phyloP scores from a whole-genome alignment of 345 rosid species.

The Gossypium longicalyx region DNA sequence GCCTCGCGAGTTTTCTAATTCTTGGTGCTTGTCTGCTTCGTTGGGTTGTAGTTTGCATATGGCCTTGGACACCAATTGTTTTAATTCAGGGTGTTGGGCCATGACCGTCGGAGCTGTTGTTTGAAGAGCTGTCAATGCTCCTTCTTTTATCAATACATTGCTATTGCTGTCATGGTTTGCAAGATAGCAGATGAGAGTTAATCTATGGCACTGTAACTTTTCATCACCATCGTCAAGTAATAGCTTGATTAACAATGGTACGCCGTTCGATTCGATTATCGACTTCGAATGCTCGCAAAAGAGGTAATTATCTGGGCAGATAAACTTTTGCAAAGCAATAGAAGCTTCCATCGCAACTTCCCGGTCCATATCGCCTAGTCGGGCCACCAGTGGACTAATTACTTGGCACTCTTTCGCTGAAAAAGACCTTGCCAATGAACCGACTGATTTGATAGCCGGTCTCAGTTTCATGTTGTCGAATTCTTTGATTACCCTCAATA shows the following conservation, averaged over 20 bases:
- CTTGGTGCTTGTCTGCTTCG: neutral
- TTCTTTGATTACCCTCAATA: conserved; percentile 3
- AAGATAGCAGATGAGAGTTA: conserved; percentile 25
- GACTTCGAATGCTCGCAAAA: conserved; percentile 44
- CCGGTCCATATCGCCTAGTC: conserved; percentile 38
- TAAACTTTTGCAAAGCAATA: conserved; percentile 60
- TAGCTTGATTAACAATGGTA: conserved; percentile 52
- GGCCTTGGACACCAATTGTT: conserved; percentile 52
- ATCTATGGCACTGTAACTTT: conserved; percentile 21
- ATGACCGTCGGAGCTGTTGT: conserved; percentile 43
- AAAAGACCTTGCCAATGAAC: conserved; percentile 78
- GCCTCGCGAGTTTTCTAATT: neutral
- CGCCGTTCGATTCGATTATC: conserved; percentile 22
- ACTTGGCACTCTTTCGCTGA: conserved; percentile 71
- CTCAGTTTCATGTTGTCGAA: neutral
- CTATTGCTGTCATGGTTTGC: conserved; percentile 49
- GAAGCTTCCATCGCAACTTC: conserved; percentile 71
- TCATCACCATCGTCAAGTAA: conserved; percentile 38
- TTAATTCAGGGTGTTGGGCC: conserved; percentile 45
- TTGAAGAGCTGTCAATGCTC: conserved; percentile 62
- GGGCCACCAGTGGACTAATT: conserved; percentile 47
- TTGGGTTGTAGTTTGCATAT: conserved; percentile 32
- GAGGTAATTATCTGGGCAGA: conserved; percentile 46
- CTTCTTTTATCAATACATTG: conserved; percentile 53
- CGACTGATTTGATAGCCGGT: conserved; percentile 64